These are phyloP conservation scores for Lachnellula cervina DNA, from an alignment of 2,329 filamentous ascomycete species.

Conservation along the genomic window DNA sequence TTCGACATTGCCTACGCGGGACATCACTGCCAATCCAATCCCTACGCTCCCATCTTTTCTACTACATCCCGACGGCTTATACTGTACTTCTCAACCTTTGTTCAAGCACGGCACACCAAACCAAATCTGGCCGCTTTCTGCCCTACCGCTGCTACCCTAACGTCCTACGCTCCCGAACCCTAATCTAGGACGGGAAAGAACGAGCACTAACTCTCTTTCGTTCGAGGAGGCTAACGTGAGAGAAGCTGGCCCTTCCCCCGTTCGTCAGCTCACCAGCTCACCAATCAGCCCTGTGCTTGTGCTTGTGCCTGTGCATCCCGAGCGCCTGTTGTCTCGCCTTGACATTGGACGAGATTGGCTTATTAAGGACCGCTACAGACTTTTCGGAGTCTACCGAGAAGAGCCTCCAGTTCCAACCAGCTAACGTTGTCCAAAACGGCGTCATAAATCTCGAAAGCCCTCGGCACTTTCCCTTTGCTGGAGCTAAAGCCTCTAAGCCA, in stretches of 20 bases:
- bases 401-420: constrained; percentile 13
- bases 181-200: constrained; percentile 10
- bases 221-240: constrained; percentile 3
- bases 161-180: neutral
- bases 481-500: constrained; percentile 6
- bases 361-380: constrained; percentile 15
- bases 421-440: constrained; percentile 1
- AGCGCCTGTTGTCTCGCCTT: constrained; percentile 11
- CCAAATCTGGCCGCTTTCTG: neutral
- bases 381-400: constrained; percentile 19
- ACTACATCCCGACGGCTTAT: neutral
- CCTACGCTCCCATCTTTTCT: neutral
- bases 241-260: neutral
- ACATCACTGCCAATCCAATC: constrained; percentile 7
- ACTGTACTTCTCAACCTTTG: constrained; percentile 5
- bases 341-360: constrained; percentile 9
- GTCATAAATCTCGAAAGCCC: constrained; percentile 9
- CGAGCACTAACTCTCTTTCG: neutral
- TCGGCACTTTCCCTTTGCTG: constrained; percentile 13
- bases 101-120: constrained; percentile 11
- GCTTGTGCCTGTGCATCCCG: constrained; percentile 11
- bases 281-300: constrained; percentile 11
- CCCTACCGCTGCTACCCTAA: neutral
- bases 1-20: neutral
- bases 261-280: constrained; percentile 1